Evolutionary conservation across 2,329 filamentous ascomycete genomes (phyloP).

Genomic region (Raffaelea ambrosiae): DNA sequence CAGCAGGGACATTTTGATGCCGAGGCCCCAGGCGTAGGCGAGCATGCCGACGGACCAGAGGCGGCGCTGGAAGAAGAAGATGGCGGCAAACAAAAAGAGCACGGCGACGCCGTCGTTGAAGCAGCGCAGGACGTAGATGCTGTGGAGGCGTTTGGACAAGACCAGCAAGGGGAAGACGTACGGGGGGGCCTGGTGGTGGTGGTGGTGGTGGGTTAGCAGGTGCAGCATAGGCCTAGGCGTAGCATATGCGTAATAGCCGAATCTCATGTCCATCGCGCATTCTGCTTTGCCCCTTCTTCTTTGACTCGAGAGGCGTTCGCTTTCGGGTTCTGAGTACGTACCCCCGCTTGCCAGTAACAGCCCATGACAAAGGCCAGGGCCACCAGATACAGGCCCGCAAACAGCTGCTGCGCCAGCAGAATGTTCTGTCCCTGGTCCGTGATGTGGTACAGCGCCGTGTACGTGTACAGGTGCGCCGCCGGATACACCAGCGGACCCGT

Average conservation of each 20-base stretch:
- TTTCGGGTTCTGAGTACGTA: no score
- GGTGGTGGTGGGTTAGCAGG: not conserved
- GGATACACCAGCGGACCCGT: conserved; percentile 95
- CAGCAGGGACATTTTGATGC: conserved; percentile 91
- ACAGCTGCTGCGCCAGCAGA: conserved; percentile 71
- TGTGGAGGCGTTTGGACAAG: conserved; percentile 86
- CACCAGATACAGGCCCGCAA: conserved; percentile 68
- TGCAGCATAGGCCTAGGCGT: no score
- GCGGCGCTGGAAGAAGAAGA: conserved; percentile 67
- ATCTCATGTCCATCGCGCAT: no score
- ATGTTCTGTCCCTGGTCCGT: conserved; percentile 73
- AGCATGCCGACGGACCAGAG: conserved; percentile 66
- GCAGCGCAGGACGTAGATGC: conserved; percentile 81
- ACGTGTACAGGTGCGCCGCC: conserved; percentile 87
- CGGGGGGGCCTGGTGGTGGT: conserved; percentile 69
- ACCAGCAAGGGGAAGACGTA: conserved; percentile 82
- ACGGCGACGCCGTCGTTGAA: conserved; percentile 95
- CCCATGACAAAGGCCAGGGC: conserved; percentile 70
- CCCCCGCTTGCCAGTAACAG: conserved; percentile 70
- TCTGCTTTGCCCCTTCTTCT: no score
- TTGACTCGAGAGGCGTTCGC: no score
- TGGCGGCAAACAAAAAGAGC: conserved; percentile 73
- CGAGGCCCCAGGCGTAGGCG: conserved; percentile 69
- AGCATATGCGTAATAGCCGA: no score
- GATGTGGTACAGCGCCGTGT: conserved; percentile 67